Evolutionary conservation across 306 rosid species (phyloP).

Genomic region (Mimosa bimucronata): DNA sequence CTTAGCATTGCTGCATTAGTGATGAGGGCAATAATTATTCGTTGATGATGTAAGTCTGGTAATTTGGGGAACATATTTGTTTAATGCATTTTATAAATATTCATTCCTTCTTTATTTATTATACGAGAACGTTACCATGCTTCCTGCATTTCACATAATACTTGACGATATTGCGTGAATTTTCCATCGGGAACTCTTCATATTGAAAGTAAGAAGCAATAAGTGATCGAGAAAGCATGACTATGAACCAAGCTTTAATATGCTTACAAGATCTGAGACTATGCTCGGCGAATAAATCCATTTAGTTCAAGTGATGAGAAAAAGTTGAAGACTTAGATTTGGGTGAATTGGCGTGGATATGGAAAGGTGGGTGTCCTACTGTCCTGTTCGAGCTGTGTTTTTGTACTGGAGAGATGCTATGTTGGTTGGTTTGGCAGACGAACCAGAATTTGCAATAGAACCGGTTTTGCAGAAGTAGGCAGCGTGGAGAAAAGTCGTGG

Average conservation of each 20-base stretch:
- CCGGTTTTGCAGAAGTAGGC: constrained; percentile 71
- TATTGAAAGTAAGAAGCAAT: background rate
- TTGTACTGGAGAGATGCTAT: background rate
- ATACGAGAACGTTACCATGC: background rate
- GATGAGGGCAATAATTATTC: constrained; percentile 4
- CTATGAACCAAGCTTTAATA: constrained; percentile 62
- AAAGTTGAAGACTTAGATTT: constrained; percentile 61
- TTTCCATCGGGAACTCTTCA: background rate
- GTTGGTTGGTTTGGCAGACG: background rate
- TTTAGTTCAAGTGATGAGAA: constrained; percentile 63
- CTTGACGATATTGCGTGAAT: background rate
- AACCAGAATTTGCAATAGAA: constrained; percentile 50
- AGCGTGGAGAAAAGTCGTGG: constrained; percentile 54
- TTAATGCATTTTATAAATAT: background rate
- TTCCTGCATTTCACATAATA: background rate
- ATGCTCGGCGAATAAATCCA: constrained; percentile 62
- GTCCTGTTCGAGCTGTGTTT: constrained; percentile 63
- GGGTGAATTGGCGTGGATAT: constrained; percentile 69
- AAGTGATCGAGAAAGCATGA: constrained; percentile 58
- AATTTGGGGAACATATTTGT: background rate
- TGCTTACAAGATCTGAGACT: constrained; percentile 61
- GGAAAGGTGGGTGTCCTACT: constrained; percentile 72
- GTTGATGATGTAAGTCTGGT: constrained; percentile 3
- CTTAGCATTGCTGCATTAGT: constrained; percentile 30
- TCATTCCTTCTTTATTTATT: background rate